These are phyloP conservation scores for Stagonosporopsis cucurbitacearum DNA, from an alignment of 2,329 filamentous ascomycete genomes.

Conservation along the genomic window DNA sequence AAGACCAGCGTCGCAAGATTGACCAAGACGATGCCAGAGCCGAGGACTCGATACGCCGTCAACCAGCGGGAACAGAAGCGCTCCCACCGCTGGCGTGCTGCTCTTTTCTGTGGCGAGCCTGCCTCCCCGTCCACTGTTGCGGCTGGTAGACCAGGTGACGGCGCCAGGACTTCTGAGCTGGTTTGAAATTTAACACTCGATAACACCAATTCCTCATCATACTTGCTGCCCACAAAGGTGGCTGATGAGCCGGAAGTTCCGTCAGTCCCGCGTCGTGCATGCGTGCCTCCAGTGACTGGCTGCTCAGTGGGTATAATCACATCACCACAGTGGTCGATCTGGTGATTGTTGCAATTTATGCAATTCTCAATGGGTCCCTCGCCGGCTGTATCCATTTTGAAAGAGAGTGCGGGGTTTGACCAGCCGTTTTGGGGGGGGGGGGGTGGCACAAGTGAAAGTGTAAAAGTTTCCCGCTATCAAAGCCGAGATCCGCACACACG, in stretches of 20 bases:
- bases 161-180: neutral
- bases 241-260: neutral
- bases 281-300: neutral
- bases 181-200: neutral
- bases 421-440: neutral
- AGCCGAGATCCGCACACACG: neutral
- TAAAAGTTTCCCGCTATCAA: neutral
- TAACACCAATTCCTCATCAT: too few relatives aligned
- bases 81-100: slow-evolving; percentile 1
- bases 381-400: neutral
- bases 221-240: neutral
- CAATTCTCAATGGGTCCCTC: neutral
- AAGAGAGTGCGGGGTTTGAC: neutral
- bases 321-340: neutral
- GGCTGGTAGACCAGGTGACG: too few relatives aligned
- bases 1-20: slow-evolving; percentile 15
- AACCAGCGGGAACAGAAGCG: slow-evolving; percentile 23
- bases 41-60: slow-evolving; percentile 27
- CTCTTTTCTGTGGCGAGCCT: neutral
- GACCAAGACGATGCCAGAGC: slow-evolving; percentile 11
- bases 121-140: neutral
- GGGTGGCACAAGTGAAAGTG: neutral
- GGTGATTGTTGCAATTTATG: too few relatives aligned
- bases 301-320: neutral
- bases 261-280: neutral